phyloP scores from a whole-genome alignment of 805 yeast genomes.

The Candida namnaoensis region DNA sequence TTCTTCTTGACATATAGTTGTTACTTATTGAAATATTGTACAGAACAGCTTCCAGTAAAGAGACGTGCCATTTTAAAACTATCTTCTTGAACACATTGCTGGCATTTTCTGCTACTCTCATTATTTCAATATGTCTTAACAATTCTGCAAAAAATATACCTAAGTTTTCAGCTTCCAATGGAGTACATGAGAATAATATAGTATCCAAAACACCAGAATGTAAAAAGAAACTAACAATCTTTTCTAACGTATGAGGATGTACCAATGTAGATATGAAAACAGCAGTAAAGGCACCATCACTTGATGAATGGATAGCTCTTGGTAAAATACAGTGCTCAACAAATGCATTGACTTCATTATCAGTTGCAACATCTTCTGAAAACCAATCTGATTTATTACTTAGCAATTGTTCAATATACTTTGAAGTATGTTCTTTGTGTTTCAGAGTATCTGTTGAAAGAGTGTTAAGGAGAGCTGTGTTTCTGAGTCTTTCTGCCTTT shows the following conservation, averaged over 20 bases:
- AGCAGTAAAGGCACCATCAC: slow-evolving; percentile 69
- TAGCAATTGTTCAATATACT: too few species aligned
- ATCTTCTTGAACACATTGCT: slow-evolving; percentile 23
- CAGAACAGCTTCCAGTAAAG: slow-evolving; percentile 26
- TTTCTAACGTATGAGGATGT: slow-evolving; percentile 28
- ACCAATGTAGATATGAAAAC: slow-evolving; percentile 50
- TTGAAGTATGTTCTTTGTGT: too few species aligned
- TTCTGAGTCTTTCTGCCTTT: slow-evolving; percentile 6
- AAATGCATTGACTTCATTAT: slow-evolving; percentile 25
- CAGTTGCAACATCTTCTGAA: slow-evolving; percentile 3
- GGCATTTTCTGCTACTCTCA: slow-evolving; percentile 28
- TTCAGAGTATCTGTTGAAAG: too few species aligned
- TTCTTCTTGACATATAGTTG: slow-evolving; percentile 74
- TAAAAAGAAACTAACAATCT: slow-evolving; percentile 38
- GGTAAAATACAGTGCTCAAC: slow-evolving; percentile 67
- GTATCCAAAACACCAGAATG: slow-evolving; percentile 39
- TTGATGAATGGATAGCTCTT: slow-evolving; percentile 66
- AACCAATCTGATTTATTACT: background rate
- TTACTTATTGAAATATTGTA: slow-evolving; percentile 21
- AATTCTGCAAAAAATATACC: slow-evolving; percentile 64
- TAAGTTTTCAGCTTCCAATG: slow-evolving; percentile 72
- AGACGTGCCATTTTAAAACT: slow-evolving; percentile 46
- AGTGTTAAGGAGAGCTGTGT: too few species aligned
- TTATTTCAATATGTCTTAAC: slow-evolving; percentile 34
- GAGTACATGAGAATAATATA: slow-evolving; percentile 61